Evolutionary conservation across 2,329 filamentous ascomycete species (phyloP), one percentile per base, ranked within the genome.

Genomic region (Venturia carpophila): DNA sequence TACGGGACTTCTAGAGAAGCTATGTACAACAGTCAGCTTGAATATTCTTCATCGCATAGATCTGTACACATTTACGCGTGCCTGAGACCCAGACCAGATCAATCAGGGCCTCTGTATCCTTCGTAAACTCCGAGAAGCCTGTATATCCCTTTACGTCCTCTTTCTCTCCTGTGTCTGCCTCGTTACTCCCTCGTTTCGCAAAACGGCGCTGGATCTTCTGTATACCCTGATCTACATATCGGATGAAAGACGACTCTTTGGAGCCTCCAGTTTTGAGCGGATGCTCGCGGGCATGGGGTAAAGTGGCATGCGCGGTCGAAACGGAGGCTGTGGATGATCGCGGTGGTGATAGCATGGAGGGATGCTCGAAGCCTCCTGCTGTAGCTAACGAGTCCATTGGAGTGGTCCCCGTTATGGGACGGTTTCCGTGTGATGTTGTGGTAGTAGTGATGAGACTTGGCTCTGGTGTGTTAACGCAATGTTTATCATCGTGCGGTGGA

Each of bases 81-180:
- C 89, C 91, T 39, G 87, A 91, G 27, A 91, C 83, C 93, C 93
- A 97, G 5, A 96, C 77, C 9, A 95, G 83, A 74, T 95, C 88
- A 19, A 96, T 77, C 15, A 96, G 73, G 6, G 82, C 81, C 65
- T 92, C 89, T 0, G 96, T 75, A 71, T 96, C 91, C 65, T 79
- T 83, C 64, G 85, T 90, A 5, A 91, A 83, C 71, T 92, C 87
- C 62, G 79, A 80, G 73, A 93, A 89, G 63, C 76, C 84, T 64
- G 79, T 78, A 68, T 87, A 88, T 1, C 83, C 84, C 11, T 43
- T 43, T 11, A 15, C 19, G 2, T 66, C 52, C 17, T 37, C 52
- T 13, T 65, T 43, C 34, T 65, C 65, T 17, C 17, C 24, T 13
- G 49, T 47, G 11, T 60, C 52, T 47, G 43, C 62, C 27, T 30